Conservation (phyloP, 345 rosid species). For the Lepidium aucheri region DNA sequence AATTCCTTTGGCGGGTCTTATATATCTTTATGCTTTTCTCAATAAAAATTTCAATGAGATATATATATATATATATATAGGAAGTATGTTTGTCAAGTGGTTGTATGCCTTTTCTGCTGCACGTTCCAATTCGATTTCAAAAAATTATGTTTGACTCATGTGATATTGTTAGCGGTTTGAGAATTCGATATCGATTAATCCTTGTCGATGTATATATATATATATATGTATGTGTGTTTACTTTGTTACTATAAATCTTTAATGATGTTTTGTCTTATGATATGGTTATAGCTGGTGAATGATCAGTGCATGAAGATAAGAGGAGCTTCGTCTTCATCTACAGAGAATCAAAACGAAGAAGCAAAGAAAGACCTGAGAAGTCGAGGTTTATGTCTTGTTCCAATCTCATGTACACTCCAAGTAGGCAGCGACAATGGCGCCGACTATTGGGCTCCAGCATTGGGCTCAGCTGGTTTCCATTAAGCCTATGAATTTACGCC, state of each 20-base stretch:
- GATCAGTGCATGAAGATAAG: constrained; percentile 58
- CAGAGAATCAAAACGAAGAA: constrained; percentile 37
- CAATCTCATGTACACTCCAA: constrained; percentile 77
- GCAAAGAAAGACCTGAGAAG: constrained; percentile 69
- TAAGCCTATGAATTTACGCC: constrained; percentile 17
- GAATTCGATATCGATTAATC: too few relatives aligned
- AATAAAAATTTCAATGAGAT: not conserved
- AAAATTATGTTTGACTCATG: too few relatives aligned
- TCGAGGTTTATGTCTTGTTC: constrained; percentile 94
- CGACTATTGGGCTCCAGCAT: constrained; percentile 89
- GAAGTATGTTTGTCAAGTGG: not conserved
- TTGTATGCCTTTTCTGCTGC: too few relatives aligned
- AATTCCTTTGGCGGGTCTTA: constrained; percentile 22
- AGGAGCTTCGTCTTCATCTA: constrained; percentile 27
- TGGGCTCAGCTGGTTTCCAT: constrained; percentile 46
- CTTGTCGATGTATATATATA: too few relatives aligned
- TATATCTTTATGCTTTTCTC: not conserved
- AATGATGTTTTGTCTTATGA: not conserved
- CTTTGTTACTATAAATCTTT: not conserved
- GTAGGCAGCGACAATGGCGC: constrained; percentile 87
- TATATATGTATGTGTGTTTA: not conserved
- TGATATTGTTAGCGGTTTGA: too few relatives aligned
- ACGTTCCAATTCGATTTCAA: too few relatives aligned
- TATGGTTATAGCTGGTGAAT: constrained; percentile 44
- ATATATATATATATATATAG: not conserved